phyloP scores from a whole-genome alignment of 805 yeast genomes.

The Wickerhamiella sergipiensis region DNA sequence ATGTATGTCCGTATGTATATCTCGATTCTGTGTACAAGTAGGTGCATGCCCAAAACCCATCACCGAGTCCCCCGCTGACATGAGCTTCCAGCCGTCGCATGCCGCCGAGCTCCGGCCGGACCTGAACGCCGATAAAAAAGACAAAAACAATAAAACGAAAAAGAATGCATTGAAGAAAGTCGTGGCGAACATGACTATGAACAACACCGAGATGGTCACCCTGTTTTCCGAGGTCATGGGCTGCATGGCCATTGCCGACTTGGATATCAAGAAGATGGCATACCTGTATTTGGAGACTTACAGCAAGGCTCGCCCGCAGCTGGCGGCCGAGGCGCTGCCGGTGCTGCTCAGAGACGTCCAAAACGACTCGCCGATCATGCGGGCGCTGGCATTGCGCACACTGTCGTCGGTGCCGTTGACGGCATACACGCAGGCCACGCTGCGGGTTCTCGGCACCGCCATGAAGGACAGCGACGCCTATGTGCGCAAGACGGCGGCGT shows the following conservation, averaged over 20 bases:
- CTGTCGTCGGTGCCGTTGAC: conserved; percentile 44
- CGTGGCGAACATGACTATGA: conserved; percentile 71
- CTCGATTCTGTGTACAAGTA: too few species aligned
- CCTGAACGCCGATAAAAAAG: conserved; percentile 23
- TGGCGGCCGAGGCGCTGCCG: conserved; percentile 43
- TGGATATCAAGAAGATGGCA: conserved; percentile 59
- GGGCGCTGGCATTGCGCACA: conserved; percentile 52
- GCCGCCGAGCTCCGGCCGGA: conserved; percentile 27
- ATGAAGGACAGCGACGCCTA: conserved; percentile 40
- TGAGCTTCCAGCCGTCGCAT: conserved; percentile 7
- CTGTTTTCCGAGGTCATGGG: conserved; percentile 55
- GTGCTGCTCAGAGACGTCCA: conserved; percentile 38
- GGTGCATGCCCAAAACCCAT: not conserved
- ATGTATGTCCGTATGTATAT: too few species aligned
- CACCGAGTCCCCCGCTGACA: too few species aligned
- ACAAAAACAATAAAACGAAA: conserved; percentile 24
- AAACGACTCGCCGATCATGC: conserved; percentile 35
- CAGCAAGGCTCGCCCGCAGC: conserved; percentile 43
- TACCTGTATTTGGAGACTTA: conserved; percentile 51
- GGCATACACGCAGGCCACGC: conserved; percentile 36
- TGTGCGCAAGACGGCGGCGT: conserved; percentile 58
- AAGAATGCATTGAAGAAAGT: conserved; percentile 52
- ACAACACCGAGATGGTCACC: conserved; percentile 59
- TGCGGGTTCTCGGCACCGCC: conserved; percentile 26
- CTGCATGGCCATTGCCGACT: conserved; percentile 36